Evolutionary conservation across 257 asterid genomes (phyloP).

Genomic region (Nicotiana otophora): DNA sequence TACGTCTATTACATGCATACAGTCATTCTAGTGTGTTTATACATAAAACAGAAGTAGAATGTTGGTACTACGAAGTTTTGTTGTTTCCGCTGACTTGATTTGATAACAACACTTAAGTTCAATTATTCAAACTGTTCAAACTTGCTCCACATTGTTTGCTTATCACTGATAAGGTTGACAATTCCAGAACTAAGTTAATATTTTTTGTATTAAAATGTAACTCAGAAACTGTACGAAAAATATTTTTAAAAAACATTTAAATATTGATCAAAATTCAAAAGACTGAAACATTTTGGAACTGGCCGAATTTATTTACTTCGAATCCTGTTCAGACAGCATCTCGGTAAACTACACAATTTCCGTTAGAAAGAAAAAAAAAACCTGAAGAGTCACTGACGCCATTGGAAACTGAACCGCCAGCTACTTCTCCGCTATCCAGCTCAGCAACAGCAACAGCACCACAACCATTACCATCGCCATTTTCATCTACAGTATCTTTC

Average conservation of each 20-base stretch:
- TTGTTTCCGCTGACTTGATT: background rate
- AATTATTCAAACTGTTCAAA: background rate
- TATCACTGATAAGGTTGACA: background rate
- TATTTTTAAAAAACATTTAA: background rate
- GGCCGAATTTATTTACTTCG: background rate
- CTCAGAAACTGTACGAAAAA: background rate
- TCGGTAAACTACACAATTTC: slow-evolving; percentile 8
- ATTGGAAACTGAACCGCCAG: background rate
- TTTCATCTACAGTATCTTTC: slow-evolving; percentile 29
- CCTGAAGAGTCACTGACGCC: slow-evolving; percentile 39
- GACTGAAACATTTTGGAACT: background rate
- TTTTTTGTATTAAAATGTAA: background rate
- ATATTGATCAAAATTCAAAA: background rate
- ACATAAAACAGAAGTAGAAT: background rate
- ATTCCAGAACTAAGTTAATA: background rate
- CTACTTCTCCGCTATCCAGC: background rate
- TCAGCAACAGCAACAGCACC: slow-evolving; percentile 4
- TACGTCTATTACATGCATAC: background rate
- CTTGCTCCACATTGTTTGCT: background rate
- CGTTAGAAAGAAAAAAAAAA: slow-evolving; percentile 16
- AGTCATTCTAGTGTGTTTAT: background rate
- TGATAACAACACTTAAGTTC: background rate
- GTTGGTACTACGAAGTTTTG: background rate
- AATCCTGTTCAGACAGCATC: background rate
- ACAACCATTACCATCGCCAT: slow-evolving; percentile 14